Evolutionary conservation across 176 grass and related monocot species (phyloP).

Genomic region (Canna indica): DNA sequence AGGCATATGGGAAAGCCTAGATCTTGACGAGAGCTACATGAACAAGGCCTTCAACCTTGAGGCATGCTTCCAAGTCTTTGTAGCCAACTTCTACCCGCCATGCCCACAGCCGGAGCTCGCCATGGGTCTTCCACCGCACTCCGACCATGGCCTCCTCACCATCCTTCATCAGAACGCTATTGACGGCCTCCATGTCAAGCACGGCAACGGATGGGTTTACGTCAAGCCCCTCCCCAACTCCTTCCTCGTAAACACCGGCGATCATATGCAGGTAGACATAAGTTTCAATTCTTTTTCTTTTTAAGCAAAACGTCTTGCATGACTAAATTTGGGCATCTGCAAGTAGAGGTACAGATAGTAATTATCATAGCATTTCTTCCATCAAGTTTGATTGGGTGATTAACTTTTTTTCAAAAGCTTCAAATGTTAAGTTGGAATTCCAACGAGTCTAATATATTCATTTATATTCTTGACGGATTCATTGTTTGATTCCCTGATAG

Average conservation of each 20-base stretch:
- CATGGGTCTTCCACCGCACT: slow-evolving; percentile 40
- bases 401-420: too few relatives aligned
- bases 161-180: slow-evolving; percentile 65
- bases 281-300: background rate
- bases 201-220: slow-evolving; percentile 35
- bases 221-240: slow-evolving; percentile 51
- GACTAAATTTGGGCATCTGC: too few relatives aligned
- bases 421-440: too few relatives aligned
- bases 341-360: too few relatives aligned
- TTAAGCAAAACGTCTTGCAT: too few relatives aligned
- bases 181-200: slow-evolving; percentile 56
- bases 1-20: slow-evolving; percentile 51
- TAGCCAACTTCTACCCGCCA: slow-evolving; percentile 47
- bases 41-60: slow-evolving; percentile 32
- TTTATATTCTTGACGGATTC: too few relatives aligned
- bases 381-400: too few relatives aligned
- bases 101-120: slow-evolving; percentile 14
- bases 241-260: slow-evolving; percentile 59
- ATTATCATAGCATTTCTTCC: too few relatives aligned
- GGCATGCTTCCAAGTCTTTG: slow-evolving; percentile 51
- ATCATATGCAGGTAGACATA: slow-evolving; percentile 68
- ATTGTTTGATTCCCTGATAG: too few relatives aligned
- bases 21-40: slow-evolving; percentile 27
- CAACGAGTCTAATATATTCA: too few relatives aligned
- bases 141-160: slow-evolving; percentile 68